Evolutionary conservation across 768 basidiomycete species (phyloP).

Genomic region (Auriscalpium vulgare): DNA sequence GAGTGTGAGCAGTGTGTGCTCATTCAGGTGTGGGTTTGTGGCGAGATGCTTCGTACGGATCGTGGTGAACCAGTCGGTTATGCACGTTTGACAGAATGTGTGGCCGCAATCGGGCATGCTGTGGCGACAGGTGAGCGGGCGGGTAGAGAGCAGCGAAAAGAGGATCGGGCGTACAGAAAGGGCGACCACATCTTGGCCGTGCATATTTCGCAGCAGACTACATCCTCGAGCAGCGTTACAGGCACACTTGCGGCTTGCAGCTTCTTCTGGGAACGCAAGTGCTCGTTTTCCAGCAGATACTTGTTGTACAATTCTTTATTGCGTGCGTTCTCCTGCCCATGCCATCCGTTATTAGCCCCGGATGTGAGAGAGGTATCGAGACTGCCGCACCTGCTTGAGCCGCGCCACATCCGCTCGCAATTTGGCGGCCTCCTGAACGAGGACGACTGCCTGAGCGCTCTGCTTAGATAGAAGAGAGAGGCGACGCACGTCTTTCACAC

Average conservation of each 20-base stretch:
- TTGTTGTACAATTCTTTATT: too few relatives aligned
- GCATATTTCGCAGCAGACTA: conserved; percentile 59
- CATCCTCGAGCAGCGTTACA: conserved; percentile 35
- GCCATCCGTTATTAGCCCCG: not conserved
- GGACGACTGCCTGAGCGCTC: too few relatives aligned
- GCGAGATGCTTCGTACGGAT: conserved; percentile 41
- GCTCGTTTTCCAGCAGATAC: not conserved
- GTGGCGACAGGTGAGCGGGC: not conserved
- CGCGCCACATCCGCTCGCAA: not conserved
- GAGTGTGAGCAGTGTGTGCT: not conserved
- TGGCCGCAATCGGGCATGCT: conserved; percentile 63
- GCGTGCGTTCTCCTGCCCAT: not conserved
- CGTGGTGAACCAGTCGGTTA: conserved; percentile 46
- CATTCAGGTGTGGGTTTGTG: conserved; percentile 37
- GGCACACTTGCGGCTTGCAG: not conserved
- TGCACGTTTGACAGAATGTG: conserved; percentile 55
- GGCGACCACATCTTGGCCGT: conserved; percentile 57
- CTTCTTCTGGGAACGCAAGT: not conserved
- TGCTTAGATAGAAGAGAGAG: too few relatives aligned
- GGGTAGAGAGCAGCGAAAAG: not conserved
- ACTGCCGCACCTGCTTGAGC: not conserved
- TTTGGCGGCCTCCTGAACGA: not conserved
- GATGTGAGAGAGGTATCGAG: not conserved
- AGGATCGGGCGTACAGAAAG: conserved; percentile 40
- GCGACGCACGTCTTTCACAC: not conserved